A percentile compares a stretch with the other conserved stretches of the same genome.
These are phyloP conservation scores for Saccharomyces hybrid DNA, from an alignment of 1,139 yeast species.

Conservation along the genomic window DNA sequence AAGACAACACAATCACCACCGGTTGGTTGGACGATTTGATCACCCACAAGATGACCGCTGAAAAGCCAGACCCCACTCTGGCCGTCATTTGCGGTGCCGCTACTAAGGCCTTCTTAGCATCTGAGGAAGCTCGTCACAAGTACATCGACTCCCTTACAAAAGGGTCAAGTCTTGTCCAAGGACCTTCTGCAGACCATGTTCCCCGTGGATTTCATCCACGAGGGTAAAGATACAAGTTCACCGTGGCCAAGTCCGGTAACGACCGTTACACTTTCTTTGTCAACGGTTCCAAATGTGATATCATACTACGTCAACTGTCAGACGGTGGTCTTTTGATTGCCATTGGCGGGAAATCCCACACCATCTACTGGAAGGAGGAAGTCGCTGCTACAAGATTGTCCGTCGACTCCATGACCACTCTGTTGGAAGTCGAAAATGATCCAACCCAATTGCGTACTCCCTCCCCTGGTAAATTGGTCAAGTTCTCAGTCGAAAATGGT, in stretches of 20 bases:
- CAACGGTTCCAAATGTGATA: constrained; percentile 85
- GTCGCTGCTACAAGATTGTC: constrained; percentile 93
- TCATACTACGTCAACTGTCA: constrained; percentile 76
- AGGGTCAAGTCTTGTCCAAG: constrained; percentile 90
- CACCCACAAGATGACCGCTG: constrained; percentile 86
- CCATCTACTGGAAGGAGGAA: constrained; percentile 96
- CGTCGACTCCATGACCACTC: constrained; percentile 89
- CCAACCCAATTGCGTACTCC: constrained; percentile 98
- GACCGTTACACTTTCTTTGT: constrained; percentile 83
- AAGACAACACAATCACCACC: constrained; percentile 91
- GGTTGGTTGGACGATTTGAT: constrained; percentile 98
- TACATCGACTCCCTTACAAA: constrained; percentile 73
- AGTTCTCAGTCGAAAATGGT: constrained; percentile 88
- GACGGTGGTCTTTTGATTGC: constrained; percentile 92
- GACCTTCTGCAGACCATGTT: constrained; percentile 74
- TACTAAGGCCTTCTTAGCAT: constrained; percentile 78
- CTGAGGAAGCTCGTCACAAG: constrained; percentile 62
- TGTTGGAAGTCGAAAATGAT: constrained; percentile 89
- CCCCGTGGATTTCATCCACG: constrained; percentile 92
- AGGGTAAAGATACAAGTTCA: constrained; percentile 89
- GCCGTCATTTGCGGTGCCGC: constrained; percentile 98
- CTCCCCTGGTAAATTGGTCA: constrained; percentile 95
- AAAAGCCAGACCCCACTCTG: constrained; percentile 83
- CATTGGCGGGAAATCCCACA: constrained; percentile 86
- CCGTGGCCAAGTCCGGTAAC: constrained; percentile 84